Conservation (phyloP, 2,329 filamentous ascomycete genomes). For the Teratosphaeria viscida region DNA sequence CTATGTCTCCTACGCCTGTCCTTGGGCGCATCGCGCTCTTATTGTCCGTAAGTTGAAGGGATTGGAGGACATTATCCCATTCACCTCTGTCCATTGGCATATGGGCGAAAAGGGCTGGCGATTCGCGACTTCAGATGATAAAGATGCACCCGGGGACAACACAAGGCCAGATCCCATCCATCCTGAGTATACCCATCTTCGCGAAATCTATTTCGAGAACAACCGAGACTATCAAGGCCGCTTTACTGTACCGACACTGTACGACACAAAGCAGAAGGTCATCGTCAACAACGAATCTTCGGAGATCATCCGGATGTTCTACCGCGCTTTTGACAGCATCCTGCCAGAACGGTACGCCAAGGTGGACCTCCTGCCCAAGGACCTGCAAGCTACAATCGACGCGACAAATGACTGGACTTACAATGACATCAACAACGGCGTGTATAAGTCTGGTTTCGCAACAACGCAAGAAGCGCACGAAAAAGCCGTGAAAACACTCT, state of each 20-base stretch:
- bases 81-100: conserved; percentile 88
- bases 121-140: conserved; percentile 58
- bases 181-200: conserved; percentile 58
- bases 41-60: conserved; percentile 88
- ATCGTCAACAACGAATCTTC: conserved; percentile 90
- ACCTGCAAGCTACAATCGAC: conserved; percentile 36
- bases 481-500: conserved; percentile 36
- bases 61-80: conserved; percentile 69
- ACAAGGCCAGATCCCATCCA: conserved; percentile 54
- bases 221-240: conserved; percentile 64
- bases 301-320: conserved; percentile 88
- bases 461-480: conserved; percentile 42
- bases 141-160: conserved; percentile 43
- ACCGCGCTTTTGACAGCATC: conserved; percentile 61
- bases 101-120: conserved; percentile 70
- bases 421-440: conserved; percentile 41
- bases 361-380: conserved; percentile 36
- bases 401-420: conserved; percentile 44
- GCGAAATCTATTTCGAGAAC: conserved; percentile 68
- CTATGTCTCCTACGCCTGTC: conserved; percentile 88
- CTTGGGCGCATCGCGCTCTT: conserved; percentile 82
- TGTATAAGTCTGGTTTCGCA: conserved; percentile 44
- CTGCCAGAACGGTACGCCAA: conserved; percentile 34
- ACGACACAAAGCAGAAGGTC: conserved; percentile 61
- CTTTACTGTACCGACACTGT: conserved; percentile 81